Percentiles rank a stretch among this genome's conserved stretches.
phyloP scores from a whole-genome alignment of 2,329 filamentous ascomycete species.

The Alternaria ventricosa region DNA sequence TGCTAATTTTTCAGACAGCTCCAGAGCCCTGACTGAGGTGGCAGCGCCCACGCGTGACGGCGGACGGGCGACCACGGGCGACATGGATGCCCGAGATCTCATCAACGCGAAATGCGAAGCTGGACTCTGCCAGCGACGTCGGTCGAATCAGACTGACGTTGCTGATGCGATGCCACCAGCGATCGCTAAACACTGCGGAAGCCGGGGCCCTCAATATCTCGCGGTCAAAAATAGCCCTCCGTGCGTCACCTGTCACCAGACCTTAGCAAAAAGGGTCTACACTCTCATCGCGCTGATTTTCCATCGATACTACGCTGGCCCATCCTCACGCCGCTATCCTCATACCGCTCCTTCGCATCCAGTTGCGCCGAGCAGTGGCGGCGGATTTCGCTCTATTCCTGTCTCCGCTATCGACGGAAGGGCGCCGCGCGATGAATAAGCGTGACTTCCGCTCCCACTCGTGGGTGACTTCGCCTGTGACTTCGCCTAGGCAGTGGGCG shows the following conservation, averaged over 20 bases:
- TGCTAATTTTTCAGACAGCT: slow-evolving; percentile 8
- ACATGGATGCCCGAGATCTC: background rate
- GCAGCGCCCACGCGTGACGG: background rate
- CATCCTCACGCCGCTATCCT: background rate
- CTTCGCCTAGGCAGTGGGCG: too few species aligned
- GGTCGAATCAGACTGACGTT: slow-evolving; percentile 17
- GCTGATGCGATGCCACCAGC: slow-evolving; percentile 32
- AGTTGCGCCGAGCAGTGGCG: slow-evolving; percentile 2
- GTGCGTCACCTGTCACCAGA: slow-evolving; percentile 30
- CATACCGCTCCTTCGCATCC: slow-evolving; percentile 9
- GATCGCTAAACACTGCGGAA: slow-evolving; percentile 29
- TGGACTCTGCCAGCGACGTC: background rate
- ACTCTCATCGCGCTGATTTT: slow-evolving; percentile 8
- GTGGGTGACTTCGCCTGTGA: background rate
- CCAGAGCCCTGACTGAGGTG: background rate
- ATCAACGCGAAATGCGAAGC: background rate
- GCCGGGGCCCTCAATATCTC: slow-evolving; percentile 31
- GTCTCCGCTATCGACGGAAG: slow-evolving; percentile 1
- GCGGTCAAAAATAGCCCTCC: slow-evolving; percentile 35
- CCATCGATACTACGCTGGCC: slow-evolving; percentile 17
- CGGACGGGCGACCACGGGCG: background rate
- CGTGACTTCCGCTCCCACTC: background rate
- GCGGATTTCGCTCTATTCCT: slow-evolving; percentile 9
- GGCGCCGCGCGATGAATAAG: background rate
- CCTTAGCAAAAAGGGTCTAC: slow-evolving; percentile 9